Percentiles rank a stretch among this genome's conserved stretches.
These are phyloP conservation scores for Patellaria atrata DNA, from an alignment of 495 filamentous ascomycete genomes.

Conservation along the genomic window DNA sequence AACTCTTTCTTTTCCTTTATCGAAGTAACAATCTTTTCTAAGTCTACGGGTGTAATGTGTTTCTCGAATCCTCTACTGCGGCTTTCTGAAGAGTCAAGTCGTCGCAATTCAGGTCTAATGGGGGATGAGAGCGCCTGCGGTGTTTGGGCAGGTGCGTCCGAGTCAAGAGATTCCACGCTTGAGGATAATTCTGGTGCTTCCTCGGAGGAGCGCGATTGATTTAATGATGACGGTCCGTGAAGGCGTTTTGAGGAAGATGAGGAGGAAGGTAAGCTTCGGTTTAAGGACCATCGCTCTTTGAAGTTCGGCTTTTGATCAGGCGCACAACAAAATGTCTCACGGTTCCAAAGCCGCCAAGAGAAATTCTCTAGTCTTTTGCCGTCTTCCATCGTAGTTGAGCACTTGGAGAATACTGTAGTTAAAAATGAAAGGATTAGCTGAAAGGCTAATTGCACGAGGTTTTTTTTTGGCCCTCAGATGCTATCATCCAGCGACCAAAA, in stretches of 20 bases:
- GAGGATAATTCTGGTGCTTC: slow-evolving; percentile 70
- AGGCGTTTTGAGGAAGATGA: background rate
- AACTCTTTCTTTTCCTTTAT: slow-evolving; percentile 68
- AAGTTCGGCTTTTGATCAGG: slow-evolving; percentile 35
- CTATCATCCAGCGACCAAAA: background rate
- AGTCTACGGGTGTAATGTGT: slow-evolving; percentile 74
- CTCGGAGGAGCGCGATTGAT: slow-evolving; percentile 15
- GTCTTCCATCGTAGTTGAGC: slow-evolving; percentile 85
- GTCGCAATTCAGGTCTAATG: slow-evolving; percentile 39
- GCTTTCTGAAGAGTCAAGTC: slow-evolving; percentile 36
- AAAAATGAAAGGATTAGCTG: no score
- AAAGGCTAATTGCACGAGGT: no score
- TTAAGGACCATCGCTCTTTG: slow-evolving; percentile 35
- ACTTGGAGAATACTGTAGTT: slow-evolving; percentile 75
- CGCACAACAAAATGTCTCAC: slow-evolving; percentile 91
- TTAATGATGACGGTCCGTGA: background rate
- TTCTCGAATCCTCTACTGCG: slow-evolving; percentile 63
- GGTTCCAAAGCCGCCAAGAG: slow-evolving; percentile 90
- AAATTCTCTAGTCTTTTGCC: slow-evolving; percentile 87
- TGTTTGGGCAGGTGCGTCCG: slow-evolving; percentile 54
- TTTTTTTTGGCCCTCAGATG: slow-evolving; percentile 1
- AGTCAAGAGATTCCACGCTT: slow-evolving; percentile 72
- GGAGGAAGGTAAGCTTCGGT: slow-evolving; percentile 18
- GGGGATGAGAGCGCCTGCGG: slow-evolving; percentile 39
- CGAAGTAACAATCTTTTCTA: slow-evolving; percentile 82